phyloP scores from a whole-genome alignment of 257 asterid species.

The Capsicum rhomboideum region DNA sequence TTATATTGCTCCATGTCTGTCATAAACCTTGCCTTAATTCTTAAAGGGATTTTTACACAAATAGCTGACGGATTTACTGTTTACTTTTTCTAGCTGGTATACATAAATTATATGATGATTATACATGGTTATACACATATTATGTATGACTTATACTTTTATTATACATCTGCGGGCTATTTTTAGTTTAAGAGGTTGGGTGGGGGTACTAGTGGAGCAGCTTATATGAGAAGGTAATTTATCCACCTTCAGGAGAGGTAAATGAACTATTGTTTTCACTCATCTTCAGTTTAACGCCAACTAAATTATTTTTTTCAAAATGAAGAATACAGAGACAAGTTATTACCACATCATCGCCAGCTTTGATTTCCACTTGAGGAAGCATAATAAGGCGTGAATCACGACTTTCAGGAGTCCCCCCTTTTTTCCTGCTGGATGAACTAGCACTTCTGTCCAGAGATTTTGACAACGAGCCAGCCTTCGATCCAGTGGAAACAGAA shows the following conservation, averaged over 20 bases:
- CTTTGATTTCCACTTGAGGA: constrained; percentile 91
- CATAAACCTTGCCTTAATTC: background rate
- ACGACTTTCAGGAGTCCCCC: constrained; percentile 67
- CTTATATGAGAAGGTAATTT: background rate
- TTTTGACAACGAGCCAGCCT: constrained; percentile 42
- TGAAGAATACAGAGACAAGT: background rate
- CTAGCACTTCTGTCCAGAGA: constrained; percentile 38
- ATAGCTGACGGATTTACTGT: no score
- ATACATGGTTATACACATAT: no score
- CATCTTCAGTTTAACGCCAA: background rate
- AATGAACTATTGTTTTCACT: background rate
- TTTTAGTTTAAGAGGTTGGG: no score
- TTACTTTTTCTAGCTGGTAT: no score
- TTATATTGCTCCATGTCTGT: background rate
- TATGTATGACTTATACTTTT: no score
- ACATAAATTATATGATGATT: no score
- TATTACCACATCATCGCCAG: constrained; percentile 90
- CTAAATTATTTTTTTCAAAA: background rate
- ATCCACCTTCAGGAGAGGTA: background rate
- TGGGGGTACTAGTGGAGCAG: background rate
- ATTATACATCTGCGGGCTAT: no score
- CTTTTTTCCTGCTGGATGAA: constrained; percentile 54
- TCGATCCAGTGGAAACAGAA: constrained; percentile 57
- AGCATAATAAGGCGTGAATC: constrained; percentile 89
- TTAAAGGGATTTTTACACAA: no score